Percentiles rank a stretch among this genome's conserved stretches.
Evolutionary conservation across 176 grass and related monocot genomes (phyloP).

Genomic region (Juncus inflexus): DNA sequence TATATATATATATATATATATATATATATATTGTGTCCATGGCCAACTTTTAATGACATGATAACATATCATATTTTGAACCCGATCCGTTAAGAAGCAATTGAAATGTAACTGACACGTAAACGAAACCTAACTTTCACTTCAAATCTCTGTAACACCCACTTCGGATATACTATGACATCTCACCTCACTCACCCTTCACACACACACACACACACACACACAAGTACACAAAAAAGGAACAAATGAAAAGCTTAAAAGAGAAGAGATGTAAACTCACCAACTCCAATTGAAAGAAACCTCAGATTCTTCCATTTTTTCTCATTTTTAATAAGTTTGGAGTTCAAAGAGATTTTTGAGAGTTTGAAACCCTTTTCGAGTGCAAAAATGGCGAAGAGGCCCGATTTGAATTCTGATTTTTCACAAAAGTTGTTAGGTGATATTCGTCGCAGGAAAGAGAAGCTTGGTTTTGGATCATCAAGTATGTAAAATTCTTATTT

Average conservation of each 20-base stretch:
- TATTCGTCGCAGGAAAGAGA: conserved; percentile 69
- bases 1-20: too few relatives aligned
- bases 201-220: conserved; percentile 30
- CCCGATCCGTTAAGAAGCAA: background rate
- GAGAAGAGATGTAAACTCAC: conserved; percentile 34
- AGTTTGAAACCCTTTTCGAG: background rate
- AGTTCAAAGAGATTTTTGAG: background rate
- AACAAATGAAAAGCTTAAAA: conserved; percentile 10
- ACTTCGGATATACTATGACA: conserved; percentile 21
- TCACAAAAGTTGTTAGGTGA: conserved; percentile 85
- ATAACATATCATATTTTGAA: background rate
- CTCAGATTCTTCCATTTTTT: conserved; percentile 2
- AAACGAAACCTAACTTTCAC: conserved; percentile 36
- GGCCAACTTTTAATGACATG: too few relatives aligned
- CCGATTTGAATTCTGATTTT: conserved; percentile 70
- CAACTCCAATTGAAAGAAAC: conserved; percentile 37
- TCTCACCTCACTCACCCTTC: conserved; percentile 33
- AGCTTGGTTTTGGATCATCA: conserved; percentile 60
- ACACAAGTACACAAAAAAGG: conserved; percentile 8
- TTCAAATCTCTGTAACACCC: conserved; percentile 25
- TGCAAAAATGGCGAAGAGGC: conserved; percentile 43
- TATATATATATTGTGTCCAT: too few relatives aligned
- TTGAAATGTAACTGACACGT: conserved; percentile 21
- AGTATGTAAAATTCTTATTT: background rate
- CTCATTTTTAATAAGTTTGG: conserved; percentile 10